Base-by-base conservation (phyloP, 768 basidiomycete genomes). In the Rhizopogon roseolus region DNA sequence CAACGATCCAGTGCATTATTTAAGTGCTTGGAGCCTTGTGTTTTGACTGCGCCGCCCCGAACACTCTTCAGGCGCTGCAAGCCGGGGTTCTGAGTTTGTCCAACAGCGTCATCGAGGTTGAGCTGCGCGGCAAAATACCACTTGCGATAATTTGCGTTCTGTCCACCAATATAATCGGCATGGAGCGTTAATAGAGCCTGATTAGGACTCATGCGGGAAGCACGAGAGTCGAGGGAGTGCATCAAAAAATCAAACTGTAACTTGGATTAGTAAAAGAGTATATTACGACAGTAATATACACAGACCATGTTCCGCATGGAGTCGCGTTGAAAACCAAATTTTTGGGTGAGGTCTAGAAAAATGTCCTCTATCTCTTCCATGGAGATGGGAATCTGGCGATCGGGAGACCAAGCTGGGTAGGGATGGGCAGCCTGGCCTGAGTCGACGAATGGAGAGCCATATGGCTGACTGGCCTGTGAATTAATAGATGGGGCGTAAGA, bases 41-140 rank as follows among this genome's bases (percentile, higher is more conserved):
- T 75, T 29, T 81, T 78, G 58, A 75, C 76, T 2, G 74, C 63
- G 4, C 74, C 73, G 6, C 77, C 76, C 58, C 90, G 90, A 60
- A 94, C 87, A 45, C 86, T 89, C 65, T 88, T 88, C 45, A 95
- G 82, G 17, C 94, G 88, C 55, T 92, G 86, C 25, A 97, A 80
- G 57, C 94, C 94, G 11, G 93, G 92, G 70, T 98, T 97, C 66
- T 96, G 90, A 8, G 88, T 84, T 61, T 93, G 88, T 45, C 97
- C 97, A 55, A 98, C 94, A 28, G 96, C 96, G 64, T 99, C 97
- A 74, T 99, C 97, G 54, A 99, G 88, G 69, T 98, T 96, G 69
- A 99, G 89, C 68, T 99, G 97, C 11, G 96, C 94, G 37, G 97
- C 97, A 69, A 98, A 99, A 69, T 99, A 99, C 97, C 97, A 98